Percentiles rank a stretch among this genome's conserved stretches.
Evolutionary conservation across 345 rosid genomes (phyloP).

Genomic region (Hibiscus syriacus): DNA sequence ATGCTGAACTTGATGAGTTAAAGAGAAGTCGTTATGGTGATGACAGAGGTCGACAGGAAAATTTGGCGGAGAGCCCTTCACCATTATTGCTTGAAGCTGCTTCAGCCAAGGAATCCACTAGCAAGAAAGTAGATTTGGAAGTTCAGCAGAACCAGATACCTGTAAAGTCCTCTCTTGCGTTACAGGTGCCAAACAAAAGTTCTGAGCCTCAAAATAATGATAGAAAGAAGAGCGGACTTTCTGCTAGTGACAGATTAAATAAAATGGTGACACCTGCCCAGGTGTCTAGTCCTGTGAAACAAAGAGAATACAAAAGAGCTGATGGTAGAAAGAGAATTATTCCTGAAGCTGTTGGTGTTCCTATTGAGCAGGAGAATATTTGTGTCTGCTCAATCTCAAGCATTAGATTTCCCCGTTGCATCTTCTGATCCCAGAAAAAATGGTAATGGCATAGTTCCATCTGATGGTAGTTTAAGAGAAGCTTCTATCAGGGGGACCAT

Average conservation of each 20-base stretch:
- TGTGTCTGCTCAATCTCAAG: slow-evolving; percentile 32
- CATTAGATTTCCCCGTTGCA: slow-evolving; percentile 30
- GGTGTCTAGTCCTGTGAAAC: slow-evolving; percentile 80
- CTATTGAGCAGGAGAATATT: slow-evolving; percentile 47
- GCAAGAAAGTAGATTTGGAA: slow-evolving; percentile 54
- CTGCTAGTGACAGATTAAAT: slow-evolving; percentile 44
- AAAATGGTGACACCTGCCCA: slow-evolving; percentile 40
- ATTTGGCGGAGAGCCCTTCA: slow-evolving; percentile 86
- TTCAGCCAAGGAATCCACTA: slow-evolving; percentile 58
- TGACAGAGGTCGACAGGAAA: slow-evolving; percentile 83
- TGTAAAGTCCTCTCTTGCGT: slow-evolving; percentile 43
- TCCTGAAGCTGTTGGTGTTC: slow-evolving; percentile 90
- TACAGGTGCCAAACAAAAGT: slow-evolving; percentile 34
- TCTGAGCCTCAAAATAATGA: slow-evolving; percentile 52
- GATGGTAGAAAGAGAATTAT: slow-evolving; percentile 98
- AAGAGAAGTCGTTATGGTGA: slow-evolving; percentile 94
- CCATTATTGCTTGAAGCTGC: slow-evolving; percentile 93
- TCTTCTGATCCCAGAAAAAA: slow-evolving; percentile 36
- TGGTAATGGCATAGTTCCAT: slow-evolving; percentile 36
- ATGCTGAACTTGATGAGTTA: slow-evolving; percentile 75
- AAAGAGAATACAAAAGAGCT: slow-evolving; percentile 86
- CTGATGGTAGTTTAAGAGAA: slow-evolving; percentile 37
- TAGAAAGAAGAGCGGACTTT: slow-evolving; percentile 36
- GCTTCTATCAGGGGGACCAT: slow-evolving; percentile 34
- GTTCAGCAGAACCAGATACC: slow-evolving; percentile 47